Percentiles rank a stretch among this genome's conserved stretches.
phyloP scores from a whole-genome alignment of 2,329 filamentous ascomycete genomes.

The Fusarium keratoplasticum region DNA sequence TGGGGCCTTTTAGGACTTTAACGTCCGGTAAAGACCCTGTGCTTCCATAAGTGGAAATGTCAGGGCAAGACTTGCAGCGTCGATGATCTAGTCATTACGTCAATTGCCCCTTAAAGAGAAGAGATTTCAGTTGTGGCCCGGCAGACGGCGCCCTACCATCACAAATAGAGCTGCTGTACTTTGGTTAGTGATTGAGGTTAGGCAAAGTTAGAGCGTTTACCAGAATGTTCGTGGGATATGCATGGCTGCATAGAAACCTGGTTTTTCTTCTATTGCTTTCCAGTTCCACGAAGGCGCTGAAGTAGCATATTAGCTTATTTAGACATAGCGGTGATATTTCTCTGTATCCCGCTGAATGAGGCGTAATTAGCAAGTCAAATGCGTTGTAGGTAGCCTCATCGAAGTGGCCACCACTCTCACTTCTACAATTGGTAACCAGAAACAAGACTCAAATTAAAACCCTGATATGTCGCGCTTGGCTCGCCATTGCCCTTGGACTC shows the following conservation, averaged over 20 bases:
- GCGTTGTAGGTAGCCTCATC: background rate
- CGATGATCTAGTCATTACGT: slow-evolving; percentile 20
- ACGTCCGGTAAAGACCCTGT: slow-evolving; percentile 1
- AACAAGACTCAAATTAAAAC: slow-evolving; percentile 1
- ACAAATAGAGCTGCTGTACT: background rate
- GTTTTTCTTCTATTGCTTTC: background rate
- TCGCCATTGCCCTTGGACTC: slow-evolving; percentile 14
- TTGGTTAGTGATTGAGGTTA: background rate
- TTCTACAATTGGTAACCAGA: slow-evolving; percentile 11
- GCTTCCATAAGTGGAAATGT: slow-evolving; percentile 17
- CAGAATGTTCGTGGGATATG: background rate
- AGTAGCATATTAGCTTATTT: background rate
- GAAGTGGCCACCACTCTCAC: background rate
- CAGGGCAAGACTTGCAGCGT: slow-evolving; percentile 17
- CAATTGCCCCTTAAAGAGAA: slow-evolving; percentile 5
- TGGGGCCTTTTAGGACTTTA: slow-evolving; percentile 17
- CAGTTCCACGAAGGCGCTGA: background rate
- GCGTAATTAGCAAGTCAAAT: background rate
- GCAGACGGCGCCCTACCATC: background rate
- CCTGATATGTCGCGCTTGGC: slow-evolving; percentile 12
- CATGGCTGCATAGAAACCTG: background rate
- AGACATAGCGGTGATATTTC: background rate
- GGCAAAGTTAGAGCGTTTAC: background rate
- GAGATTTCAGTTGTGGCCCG: background rate
- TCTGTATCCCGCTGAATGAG: background rate